Conservation (phyloP, 2,329 filamentous ascomycete genomes). For the Penicillium verrucosum region DNA sequence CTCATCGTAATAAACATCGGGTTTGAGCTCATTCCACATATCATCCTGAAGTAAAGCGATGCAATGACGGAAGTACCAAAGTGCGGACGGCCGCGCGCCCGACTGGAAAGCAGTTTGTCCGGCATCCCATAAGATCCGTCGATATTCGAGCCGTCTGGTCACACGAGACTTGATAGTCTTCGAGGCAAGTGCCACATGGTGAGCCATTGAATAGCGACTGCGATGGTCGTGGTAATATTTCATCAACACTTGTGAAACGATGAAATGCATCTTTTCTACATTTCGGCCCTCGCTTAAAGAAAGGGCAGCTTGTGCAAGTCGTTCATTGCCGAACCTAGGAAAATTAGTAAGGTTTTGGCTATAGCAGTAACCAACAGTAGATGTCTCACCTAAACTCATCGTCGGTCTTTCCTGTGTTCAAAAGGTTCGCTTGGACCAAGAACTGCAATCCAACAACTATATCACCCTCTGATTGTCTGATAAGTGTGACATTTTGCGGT, state of each 20-base stretch:
- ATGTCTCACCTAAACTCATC: conserved; percentile 63
- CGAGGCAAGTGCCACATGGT: conserved; percentile 75
- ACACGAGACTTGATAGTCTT: conserved; percentile 69
- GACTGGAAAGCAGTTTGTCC: conserved; percentile 76
- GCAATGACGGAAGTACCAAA: conserved; percentile 76
- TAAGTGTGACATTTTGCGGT: conserved; percentile 45
- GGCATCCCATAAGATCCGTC: conserved; percentile 73
- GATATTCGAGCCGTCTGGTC: conserved; percentile 60
- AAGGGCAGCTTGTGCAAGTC: conserved; percentile 73
- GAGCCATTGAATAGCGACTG: conserved; percentile 68
- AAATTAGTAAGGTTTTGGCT: conserved; percentile 4
- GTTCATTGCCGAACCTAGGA: conserved; percentile 75
- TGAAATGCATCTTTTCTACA: conserved; percentile 79
- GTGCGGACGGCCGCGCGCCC: conserved; percentile 75
- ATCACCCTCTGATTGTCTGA: conserved; percentile 63
- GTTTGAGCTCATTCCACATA: conserved; percentile 67
- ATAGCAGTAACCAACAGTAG: background rate
- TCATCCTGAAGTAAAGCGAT: conserved; percentile 74
- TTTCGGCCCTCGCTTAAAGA: conserved; percentile 66
- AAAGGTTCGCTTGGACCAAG: conserved; percentile 73
- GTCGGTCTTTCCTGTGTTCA: conserved; percentile 78
- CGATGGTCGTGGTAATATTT: conserved; percentile 65
- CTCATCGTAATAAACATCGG: conserved; percentile 81
- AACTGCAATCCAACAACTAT: conserved; percentile 72
- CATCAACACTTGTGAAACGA: conserved; percentile 77